Percentiles rank a stretch among this genome's conserved stretches.
phyloP scores from a whole-genome alignment of 2,329 filamentous ascomycete species.

The Aspergillus oerlinghausenensis region DNA sequence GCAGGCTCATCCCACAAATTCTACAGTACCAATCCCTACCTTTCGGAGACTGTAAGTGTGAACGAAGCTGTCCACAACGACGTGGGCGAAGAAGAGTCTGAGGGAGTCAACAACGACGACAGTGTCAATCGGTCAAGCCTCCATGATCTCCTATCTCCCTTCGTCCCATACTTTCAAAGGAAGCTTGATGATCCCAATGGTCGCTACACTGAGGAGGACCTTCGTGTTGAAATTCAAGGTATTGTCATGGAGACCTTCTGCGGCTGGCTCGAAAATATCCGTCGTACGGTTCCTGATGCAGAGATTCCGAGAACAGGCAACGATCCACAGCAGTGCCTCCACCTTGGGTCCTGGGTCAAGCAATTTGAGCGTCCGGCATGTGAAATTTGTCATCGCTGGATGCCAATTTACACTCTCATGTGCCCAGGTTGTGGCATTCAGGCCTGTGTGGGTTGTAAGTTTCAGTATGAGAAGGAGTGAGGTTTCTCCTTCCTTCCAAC shows the following conservation, averaged over 20 bases:
- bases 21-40: background rate
- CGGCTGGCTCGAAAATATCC: constrained; percentile 21
- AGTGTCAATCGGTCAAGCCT: background rate
- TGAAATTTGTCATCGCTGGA: constrained; percentile 23
- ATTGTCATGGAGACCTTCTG: constrained; percentile 26
- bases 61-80: background rate
- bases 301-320: background rate
- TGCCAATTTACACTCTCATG: constrained; percentile 24
- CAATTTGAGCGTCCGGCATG: constrained; percentile 18
- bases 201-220: constrained; percentile 21
- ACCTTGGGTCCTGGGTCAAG: constrained; percentile 27
- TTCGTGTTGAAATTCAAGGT: constrained; percentile 23
- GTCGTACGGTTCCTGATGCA: constrained; percentile 14
- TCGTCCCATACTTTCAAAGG: constrained; percentile 21
- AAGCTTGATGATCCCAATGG: constrained; percentile 21
- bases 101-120: background rate
- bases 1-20: background rate
- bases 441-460: constrained; percentile 30
- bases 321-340: constrained; percentile 14
- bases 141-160: constrained; percentile 9
- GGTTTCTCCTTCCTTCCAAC: background rate
- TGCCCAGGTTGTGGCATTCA: constrained; percentile 26
- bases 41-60: background rate
- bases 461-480: constrained; percentile 5
- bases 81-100: background rate